Evolutionary conservation across 495 filamentous ascomycete genomes (phyloP), one percentile per base, ranked within the genome.

Genomic region (Halenospora varia): DNA sequence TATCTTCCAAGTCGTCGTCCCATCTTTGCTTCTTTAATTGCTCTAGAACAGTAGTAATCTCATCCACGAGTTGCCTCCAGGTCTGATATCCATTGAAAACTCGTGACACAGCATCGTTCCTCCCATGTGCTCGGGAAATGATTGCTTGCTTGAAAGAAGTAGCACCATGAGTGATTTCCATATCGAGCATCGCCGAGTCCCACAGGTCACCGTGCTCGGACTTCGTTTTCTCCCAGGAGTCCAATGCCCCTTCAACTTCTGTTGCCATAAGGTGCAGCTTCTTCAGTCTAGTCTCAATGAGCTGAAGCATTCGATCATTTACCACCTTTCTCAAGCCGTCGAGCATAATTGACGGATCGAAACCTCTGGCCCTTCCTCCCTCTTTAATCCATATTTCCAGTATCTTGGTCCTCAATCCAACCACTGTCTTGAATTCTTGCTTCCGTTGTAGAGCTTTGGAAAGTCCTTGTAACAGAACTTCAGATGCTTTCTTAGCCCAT

Each of bases 401-500:
- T 9, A 92, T 73, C 48, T 83, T 82, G 26, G 78, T 82, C 19
- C 92, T 79, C 23, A 96, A 68, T 26, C 82, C 76, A 19, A 93
- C 75, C 13, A 96, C 75, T 23, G 74, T 75, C 46, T 81, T 77
- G 60, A 95, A 85, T 57, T 88, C 84, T 23, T 71, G 63, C 57
- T 83, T 80, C 1, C 67, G 65, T 13, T 76, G 70, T 15, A 96
- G 71, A 10, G 71, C 75, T 18, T 73, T 75, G 35, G 79, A 73
- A 24, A 91, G 72, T 15, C 83, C 82, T 13, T 75, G 60, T 4
- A 88, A 71, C 40, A 95, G 79, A 2, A 77, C 75, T 10, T 80
- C 73, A 29, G 90, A 82, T 6, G 91, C 89, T 48, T 82, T 75
- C 46, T 76, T 79, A 0, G 90, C 88, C 95, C 94, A 98, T 41